A percentile compares a stretch with the other conserved stretches of the same genome.
These are phyloP conservation scores for Drosera capensis DNA, from an alignment of 148 eudicot species.

Conservation along the genomic window DNA sequence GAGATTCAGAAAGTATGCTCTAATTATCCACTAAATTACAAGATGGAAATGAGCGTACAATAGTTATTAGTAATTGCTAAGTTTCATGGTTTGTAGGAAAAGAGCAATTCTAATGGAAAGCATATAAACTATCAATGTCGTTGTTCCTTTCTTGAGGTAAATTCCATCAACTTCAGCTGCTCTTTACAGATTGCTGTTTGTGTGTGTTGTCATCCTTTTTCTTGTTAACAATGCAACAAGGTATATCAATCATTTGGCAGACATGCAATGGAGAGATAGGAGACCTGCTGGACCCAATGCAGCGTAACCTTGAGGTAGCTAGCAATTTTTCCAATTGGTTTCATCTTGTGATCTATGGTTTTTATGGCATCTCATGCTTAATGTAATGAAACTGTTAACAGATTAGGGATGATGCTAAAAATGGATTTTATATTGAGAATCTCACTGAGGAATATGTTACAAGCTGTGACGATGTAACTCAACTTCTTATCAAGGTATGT, in stretches of 20 bases:
- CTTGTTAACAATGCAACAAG: neutral
- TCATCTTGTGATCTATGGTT: conserved; percentile 1
- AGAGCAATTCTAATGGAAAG: conserved; percentile 40
- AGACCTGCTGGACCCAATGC: conserved; percentile 85
- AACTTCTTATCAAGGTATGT: conserved; percentile 66
- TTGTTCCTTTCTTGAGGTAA: conserved; percentile 94
- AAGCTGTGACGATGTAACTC: conserved; percentile 75
- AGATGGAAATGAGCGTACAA: neutral
- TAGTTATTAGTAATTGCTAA: neutral
- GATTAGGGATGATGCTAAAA: conserved; percentile 80
- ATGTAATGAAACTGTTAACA: conserved; percentile 14
- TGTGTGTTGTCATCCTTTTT: neutral
- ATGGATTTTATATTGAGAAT: conserved; percentile 74
- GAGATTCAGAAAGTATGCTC: conserved; percentile 62
- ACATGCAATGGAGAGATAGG: conserved; percentile 71
- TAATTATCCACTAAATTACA: neutral
- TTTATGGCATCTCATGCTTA: neutral
- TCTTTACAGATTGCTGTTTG: too few relatives aligned
- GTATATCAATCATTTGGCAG: conserved; percentile 18
- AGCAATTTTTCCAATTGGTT: neutral
- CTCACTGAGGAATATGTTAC: conserved; percentile 89
- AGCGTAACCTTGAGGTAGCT: conserved; percentile 64
- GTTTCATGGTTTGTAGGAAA: conserved; percentile 26
- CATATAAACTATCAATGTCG: conserved; percentile 81
- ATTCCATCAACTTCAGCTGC: conserved; percentile 5